Evolutionary conservation across 2,329 filamentous ascomycete species (phyloP).

Genomic region (Trichophyton rubrum): DNA sequence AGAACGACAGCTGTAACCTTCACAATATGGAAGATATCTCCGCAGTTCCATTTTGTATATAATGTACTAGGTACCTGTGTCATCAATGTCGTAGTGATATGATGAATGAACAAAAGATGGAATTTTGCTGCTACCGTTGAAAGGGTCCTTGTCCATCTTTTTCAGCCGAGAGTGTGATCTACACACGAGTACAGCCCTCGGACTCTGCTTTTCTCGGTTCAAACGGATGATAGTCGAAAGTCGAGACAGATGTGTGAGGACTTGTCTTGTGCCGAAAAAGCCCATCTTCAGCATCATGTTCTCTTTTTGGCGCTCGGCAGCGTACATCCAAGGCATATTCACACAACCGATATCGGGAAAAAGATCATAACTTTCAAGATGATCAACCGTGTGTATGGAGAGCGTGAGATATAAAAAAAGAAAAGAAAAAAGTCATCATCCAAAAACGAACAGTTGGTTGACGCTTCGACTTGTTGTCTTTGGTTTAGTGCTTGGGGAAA

Average conservation of each 20-base stretch:
- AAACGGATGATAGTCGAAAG: neutral
- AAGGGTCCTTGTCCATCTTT: neutral
- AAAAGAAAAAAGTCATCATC: neutral
- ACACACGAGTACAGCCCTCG: neutral
- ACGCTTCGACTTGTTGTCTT: conserved; percentile 1
- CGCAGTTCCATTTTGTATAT: neutral
- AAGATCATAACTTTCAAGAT: neutral
- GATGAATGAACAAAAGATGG: neutral
- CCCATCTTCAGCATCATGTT: neutral
- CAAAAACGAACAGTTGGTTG: neutral
- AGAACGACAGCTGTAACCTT: neutral
- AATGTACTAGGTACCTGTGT: neutral
- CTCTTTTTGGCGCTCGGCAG: neutral
- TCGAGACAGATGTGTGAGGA: neutral
- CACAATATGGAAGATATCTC: neutral
- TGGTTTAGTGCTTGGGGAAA: neutral
- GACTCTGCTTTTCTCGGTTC: neutral
- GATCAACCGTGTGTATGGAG: neutral
- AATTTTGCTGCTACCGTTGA: neutral
- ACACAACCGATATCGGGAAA: neutral
- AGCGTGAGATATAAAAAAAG: neutral
- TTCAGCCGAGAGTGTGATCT: neutral
- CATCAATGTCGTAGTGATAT: neutral
- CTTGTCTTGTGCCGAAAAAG: neutral
- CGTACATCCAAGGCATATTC: neutral